These are phyloP conservation scores for Penicillium occitanis DNA, from an alignment of 2,329 filamentous ascomycete genomes.

Conservation along the genomic window DNA sequence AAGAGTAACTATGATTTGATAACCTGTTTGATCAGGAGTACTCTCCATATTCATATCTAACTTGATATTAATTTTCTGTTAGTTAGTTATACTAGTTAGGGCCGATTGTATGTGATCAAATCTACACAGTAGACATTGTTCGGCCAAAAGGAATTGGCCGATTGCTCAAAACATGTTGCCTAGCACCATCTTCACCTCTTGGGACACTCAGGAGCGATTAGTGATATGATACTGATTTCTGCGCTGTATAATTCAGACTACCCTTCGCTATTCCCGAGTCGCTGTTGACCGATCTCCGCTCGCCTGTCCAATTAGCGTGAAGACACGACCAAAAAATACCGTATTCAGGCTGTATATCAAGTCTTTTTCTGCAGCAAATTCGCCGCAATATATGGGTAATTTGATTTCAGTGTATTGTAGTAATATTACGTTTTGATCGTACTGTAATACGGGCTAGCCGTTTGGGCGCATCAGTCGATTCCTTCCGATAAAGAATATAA, in stretches of 20 bases:
- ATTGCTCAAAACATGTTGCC: neutral
- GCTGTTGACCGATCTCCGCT: conserved; percentile 1
- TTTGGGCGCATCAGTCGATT: neutral
- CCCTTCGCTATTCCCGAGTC: neutral
- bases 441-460: too few relatives aligned
- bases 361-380: neutral
- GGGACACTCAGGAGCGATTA: neutral
- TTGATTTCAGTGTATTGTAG: neutral
- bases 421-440: neutral
- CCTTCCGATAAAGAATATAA: conserved; percentile 12
- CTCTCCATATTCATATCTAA: neutral
- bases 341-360: neutral
- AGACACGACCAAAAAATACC: neutral
- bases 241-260: conserved; percentile 2
- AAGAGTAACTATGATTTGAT: neutral
- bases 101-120: neutral
- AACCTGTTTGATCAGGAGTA: neutral
- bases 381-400: neutral
- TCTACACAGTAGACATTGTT: neutral
- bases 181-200: neutral
- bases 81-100: neutral
- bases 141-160: neutral
- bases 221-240: conserved; percentile 9
- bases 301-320: neutral
- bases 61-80: neutral